Evolutionary conservation across 495 filamentous ascomycete species (phyloP), one percentile per base, ranked within the genome.

Genomic region (Pyrenula massariospora): DNA sequence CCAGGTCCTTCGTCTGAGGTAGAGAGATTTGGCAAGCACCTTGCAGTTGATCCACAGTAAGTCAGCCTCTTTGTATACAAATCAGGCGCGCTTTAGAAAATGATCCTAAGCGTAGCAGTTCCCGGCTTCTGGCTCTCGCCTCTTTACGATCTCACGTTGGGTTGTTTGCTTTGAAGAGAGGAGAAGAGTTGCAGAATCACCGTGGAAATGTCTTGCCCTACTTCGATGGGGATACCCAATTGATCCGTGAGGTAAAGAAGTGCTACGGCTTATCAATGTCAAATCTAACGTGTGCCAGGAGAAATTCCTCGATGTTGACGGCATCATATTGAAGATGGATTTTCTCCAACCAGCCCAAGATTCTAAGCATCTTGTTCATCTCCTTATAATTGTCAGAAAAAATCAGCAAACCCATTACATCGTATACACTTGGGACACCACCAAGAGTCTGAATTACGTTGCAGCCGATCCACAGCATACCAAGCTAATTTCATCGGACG

Each of bases 281-380:
- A 42, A 15, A 15, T 42, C 15, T 42, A 42, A 42, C 31, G 5
- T 42, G 15, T 42, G 31, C 15, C 58, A 81, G 67, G 77, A 84
- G 62, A 75, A 76, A 49, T 73, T 79, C 22, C 76, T 87, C 25
- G 65, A 75, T 48, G 70, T 91, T 12, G 77, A 83, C 22, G 91
- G 92, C 1, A 74, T 83, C 12, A 89, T 97, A 31, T 70, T 91
- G 56, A 86, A 89, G 61, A 85, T 96, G 72, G 87, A 91, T 25
- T 98, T 97, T 58, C 79, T 98, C 3, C 82, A 88, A 57, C 86
- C 91, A 3, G 76, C 76, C 3, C 50, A 64, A 21, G 79, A 84
- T 57, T 81, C 86, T 53, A 68, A 77, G 15, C 74, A 77, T 42
- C 86, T 94, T 48, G 85, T 94, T 31, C 31, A 42, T 15, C 73